These are phyloP conservation scores for Mycena belliarum DNA, from an alignment of 768 basidiomycete species.

Conservation along the genomic window DNA sequence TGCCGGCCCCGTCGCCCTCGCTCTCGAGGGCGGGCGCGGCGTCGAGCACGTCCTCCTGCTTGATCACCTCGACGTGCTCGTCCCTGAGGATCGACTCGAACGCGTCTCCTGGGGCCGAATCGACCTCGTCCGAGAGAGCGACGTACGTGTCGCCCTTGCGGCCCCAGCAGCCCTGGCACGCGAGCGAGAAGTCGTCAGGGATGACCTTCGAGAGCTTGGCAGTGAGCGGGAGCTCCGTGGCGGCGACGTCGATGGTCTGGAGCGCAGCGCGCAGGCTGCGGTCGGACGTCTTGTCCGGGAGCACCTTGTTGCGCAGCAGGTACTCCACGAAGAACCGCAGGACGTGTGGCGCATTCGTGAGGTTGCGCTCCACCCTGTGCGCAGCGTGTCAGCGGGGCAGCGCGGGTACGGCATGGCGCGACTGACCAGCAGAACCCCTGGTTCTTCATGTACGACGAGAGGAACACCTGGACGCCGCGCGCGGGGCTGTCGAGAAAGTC, in stretches of 20 bases:
- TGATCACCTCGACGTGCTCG: conserved; percentile 14
- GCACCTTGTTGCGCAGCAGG: conserved; percentile 43
- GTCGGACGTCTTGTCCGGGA: conserved; percentile 29
- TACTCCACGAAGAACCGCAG: conserved; percentile 48
- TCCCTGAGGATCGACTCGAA: conserved; percentile 9
- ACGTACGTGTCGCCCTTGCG: background rate
- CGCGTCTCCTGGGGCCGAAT: conserved; percentile 8
- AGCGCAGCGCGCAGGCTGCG: conserved; percentile 5
- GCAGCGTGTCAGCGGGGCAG: background rate
- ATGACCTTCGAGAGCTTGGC: conserved; percentile 14
- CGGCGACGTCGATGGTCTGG: conserved; percentile 1
- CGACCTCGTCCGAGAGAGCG: background rate
- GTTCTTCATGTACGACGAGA: conserved; percentile 68
- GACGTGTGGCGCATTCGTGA: conserved; percentile 43
- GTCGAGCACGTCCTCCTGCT: background rate
- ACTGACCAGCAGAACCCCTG: conserved; percentile 70
- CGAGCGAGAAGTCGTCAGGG: conserved; percentile 5
- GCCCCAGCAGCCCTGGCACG: conserved; percentile 1
- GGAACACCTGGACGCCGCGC: conserved; percentile 56
- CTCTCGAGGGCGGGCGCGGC: background rate
- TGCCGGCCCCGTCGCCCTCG: background rate
- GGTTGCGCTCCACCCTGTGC: conserved; percentile 42
- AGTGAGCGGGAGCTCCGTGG: conserved; percentile 3
- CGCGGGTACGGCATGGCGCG: no score
- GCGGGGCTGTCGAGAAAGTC: conserved; percentile 67